phyloP scores from a whole-genome alignment of 1,284 basidiomycete genomes.

The Ganoderma multipileum region DNA sequence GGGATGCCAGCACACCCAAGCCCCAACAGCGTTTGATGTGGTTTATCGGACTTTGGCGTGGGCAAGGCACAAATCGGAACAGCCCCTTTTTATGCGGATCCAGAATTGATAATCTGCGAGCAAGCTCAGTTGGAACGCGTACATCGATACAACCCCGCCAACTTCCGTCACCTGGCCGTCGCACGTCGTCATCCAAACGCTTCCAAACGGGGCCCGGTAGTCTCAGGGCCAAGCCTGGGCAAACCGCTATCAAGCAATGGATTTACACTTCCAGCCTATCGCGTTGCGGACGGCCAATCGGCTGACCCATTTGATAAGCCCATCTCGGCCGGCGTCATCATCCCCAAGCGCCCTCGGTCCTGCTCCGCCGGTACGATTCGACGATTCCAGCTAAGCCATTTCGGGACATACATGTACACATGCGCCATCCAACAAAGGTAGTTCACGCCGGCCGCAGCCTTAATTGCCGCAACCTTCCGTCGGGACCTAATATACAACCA shows the following conservation, averaged over 20 bases:
- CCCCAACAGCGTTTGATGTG: conserved; percentile 33
- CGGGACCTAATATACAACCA: background rate
- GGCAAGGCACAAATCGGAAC: conserved; percentile 28
- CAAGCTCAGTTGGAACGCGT: conserved; percentile 3
- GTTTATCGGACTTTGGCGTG: conserved; percentile 32
- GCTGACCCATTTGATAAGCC: conserved; percentile 8
- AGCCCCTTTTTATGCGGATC: conserved; percentile 22
- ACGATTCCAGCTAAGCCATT: conserved; percentile 21
- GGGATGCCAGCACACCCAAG: conserved; percentile 28
- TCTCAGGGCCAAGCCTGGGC: conserved; percentile 1
- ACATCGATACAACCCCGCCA: background rate
- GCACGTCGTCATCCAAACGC: conserved; percentile 2
- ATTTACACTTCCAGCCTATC: conserved; percentile 1
- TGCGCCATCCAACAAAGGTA: conserved; percentile 25
- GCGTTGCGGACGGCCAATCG: conserved; percentile 6
- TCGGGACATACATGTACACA: conserved; percentile 24
- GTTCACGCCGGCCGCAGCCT: background rate
- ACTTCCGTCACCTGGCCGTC: background rate
- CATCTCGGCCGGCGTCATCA: background rate
- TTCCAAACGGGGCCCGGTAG: background rate
- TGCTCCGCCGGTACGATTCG: conserved; percentile 8
- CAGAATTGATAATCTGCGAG: conserved; percentile 18
- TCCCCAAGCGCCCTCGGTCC: conserved; percentile 6
- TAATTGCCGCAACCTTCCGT: conserved; percentile 10
- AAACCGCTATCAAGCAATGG: background rate